These are phyloP conservation scores for Dactylellina sp. DNA, from an alignment of 2,329 filamentous ascomycete species.

Conservation along the genomic window DNA sequence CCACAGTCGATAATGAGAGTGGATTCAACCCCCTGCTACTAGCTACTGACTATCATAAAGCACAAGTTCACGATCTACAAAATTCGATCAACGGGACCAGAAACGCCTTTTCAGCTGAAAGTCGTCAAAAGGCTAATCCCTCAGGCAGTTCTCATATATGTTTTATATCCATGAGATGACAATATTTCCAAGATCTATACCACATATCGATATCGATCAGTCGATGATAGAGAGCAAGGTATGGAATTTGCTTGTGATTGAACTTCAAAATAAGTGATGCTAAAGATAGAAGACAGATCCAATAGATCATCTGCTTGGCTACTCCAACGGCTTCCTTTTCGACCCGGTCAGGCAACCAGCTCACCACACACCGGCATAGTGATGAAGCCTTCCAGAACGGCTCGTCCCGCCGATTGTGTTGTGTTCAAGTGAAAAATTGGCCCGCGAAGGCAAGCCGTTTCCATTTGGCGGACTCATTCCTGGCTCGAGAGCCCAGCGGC, in stretches of 20 bases:
- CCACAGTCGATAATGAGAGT: no score
- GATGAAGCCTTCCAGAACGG: constrained; percentile 34
- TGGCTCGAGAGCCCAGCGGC: neutral
- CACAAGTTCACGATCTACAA: constrained; percentile 1
- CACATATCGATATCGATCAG: constrained; percentile 1
- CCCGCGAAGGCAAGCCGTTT: neutral
- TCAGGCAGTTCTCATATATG: constrained; percentile 37
- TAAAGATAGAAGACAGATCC: constrained; percentile 43
- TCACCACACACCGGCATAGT: constrained; percentile 3
- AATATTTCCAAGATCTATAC: neutral
- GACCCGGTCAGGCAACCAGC: constrained; percentile 30
- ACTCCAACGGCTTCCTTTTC: constrained; percentile 6
- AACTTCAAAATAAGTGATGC: constrained; percentile 19
- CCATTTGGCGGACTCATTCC: neutral
- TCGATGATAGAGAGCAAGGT: neutral
- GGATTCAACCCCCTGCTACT: neutral
- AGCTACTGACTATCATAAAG: neutral
- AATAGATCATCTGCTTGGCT: neutral
- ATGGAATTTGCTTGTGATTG: constrained; percentile 27
- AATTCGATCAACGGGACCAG: constrained; percentile 11
- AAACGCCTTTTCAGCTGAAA: constrained; percentile 17
- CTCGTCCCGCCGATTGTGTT: constrained; percentile 28
- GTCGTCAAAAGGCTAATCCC: constrained; percentile 30
- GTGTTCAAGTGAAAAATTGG: constrained; percentile 13
- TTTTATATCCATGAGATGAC: constrained; percentile 9